Evolutionary conservation across 179 eudicot genomes (phyloP), one percentile per base, ranked within the genome.

Genomic region (Corrigiola litoralis): DNA sequence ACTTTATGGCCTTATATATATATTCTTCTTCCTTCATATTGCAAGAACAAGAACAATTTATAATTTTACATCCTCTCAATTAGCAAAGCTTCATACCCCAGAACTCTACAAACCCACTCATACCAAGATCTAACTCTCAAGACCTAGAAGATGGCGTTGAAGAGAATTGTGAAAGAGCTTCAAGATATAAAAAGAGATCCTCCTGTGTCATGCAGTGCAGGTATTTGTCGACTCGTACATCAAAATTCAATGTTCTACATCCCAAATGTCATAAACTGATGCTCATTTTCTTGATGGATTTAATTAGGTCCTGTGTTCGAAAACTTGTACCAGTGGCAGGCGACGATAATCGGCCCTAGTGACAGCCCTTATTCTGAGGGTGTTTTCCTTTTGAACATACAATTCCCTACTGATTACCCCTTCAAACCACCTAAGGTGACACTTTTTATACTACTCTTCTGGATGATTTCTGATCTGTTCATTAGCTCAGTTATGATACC

Each of bases 171-270:
- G 25, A 84, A 84, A 63, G 88, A 84, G 72, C 83, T 84, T 54
- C 84, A 80, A 75, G 88, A 84, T 53, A 75, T 81, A 49, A 73
- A 69, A 34, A 63, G 86, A 73, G 89, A 84, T 57, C 89, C 89
- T 60, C 89, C 89, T 0, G 65, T 82, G 52, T 82, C 85, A 47
- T 84, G 89, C 59, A 84, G 89, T 66, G 89, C 89, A 64, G 89
- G 86, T 79, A 61, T n/a, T n/a, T n/a, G n/a, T n/a, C n/a, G n/a
- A n/a, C n/a, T n/a, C n/a, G n/a, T n/a, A n/a, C n/a, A n/a, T n/a
- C n/a, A n/a, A n/a, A n/a, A n/a, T n/a, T n/a, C n/a, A n/a, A n/a
- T n/a, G n/a, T n/a, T n/a, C n/a, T n/a, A n/a, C n/a, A n/a, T n/a
- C n/a, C n/a, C n/a, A n/a, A n/a, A n/a, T n/a, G n/a, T n/a, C n/a